Conservation (phyloP, 73 alveolate genomes). For the Blepharisma japonicum region DNA sequence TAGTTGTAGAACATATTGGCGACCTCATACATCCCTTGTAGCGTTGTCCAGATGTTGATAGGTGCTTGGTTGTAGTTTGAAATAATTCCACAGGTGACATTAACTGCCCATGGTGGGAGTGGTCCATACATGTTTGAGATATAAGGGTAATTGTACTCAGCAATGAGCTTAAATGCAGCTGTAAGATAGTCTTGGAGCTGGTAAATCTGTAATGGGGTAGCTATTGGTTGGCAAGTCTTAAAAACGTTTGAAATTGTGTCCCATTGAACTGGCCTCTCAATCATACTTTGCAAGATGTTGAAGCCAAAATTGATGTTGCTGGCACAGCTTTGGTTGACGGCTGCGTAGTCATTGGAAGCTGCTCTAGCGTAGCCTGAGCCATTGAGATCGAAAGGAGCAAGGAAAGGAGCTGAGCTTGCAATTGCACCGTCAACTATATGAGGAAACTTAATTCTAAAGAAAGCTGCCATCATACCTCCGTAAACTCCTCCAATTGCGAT, state of each 20-base stretch:
- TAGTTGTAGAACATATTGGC: not conserved
- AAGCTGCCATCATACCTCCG: conserved; percentile 77
- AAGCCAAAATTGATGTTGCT: not conserved
- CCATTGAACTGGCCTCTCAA: not conserved
- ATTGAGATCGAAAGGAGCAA: conserved; percentile 32
- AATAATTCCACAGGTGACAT: conserved; percentile 41
- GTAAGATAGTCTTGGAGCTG: conserved; percentile 25
- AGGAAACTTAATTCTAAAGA: conserved; percentile 70
- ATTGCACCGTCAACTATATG: conserved; percentile 58
- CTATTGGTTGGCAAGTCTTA: not conserved
- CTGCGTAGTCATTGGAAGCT: not conserved
- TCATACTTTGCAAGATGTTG: not conserved
- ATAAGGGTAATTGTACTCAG: conserved; percentile 64
- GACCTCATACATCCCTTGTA: not conserved
- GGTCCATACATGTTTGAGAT: conserved; percentile 50
- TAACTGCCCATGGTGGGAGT: conserved; percentile 68
- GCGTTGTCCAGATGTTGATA: not conserved
- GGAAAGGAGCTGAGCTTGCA: conserved; percentile 70
- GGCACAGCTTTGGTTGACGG: not conserved
- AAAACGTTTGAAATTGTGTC: not conserved
- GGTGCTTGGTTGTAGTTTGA: not conserved
- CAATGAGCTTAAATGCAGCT: conserved; percentile 49
- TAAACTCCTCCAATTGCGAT: conserved; percentile 66
- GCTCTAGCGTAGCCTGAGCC: not conserved
- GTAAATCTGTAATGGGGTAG: not conserved